phyloP scores from a whole-genome alignment of 2,329 filamentous ascomycete species.

The Aphanoascus verrucosus region DNA sequence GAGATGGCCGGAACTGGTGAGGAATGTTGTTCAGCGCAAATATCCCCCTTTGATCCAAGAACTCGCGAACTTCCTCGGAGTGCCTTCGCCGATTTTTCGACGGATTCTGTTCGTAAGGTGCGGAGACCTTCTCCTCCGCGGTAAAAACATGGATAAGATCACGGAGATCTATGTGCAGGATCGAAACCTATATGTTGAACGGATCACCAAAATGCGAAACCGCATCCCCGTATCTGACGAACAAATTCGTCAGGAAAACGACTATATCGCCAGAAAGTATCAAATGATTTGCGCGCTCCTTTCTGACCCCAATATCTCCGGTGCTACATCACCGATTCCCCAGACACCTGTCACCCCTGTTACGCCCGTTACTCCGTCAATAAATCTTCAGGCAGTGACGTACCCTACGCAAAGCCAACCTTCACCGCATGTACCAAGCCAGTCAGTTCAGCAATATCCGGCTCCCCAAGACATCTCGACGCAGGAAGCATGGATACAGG shows the following conservation, averaged over 20 bases:
- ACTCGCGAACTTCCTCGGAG: constrained; percentile 38
- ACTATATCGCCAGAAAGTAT: neutral
- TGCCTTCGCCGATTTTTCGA: constrained; percentile 45
- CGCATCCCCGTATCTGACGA: neutral
- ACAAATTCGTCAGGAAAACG: neutral
- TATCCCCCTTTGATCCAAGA: constrained; percentile 51
- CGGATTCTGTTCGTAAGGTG: constrained; percentile 40
- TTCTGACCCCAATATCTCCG: neutral
- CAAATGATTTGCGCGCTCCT: neutral
- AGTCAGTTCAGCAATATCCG: neutral
- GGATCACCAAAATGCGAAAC: neutral
- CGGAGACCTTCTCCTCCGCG: constrained; percentile 22
- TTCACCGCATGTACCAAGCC: neutral
- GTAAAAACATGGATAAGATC: constrained; percentile 12
- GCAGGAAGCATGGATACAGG: neutral
- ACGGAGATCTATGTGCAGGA: constrained; percentile 18
- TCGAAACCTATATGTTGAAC: constrained; percentile 1
- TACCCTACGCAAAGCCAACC: neutral
- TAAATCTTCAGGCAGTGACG: neutral
- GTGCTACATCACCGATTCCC: neutral
- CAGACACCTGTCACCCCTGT: neutral
- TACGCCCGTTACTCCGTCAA: neutral
- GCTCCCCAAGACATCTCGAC: neutral
- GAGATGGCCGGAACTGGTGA: constrained; percentile 32
- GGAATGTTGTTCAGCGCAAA: constrained; percentile 25